These are phyloP conservation scores for Cladosporium sp. DNA, from an alignment of 2,329 filamentous ascomycete species.

Conservation along the genomic window DNA sequence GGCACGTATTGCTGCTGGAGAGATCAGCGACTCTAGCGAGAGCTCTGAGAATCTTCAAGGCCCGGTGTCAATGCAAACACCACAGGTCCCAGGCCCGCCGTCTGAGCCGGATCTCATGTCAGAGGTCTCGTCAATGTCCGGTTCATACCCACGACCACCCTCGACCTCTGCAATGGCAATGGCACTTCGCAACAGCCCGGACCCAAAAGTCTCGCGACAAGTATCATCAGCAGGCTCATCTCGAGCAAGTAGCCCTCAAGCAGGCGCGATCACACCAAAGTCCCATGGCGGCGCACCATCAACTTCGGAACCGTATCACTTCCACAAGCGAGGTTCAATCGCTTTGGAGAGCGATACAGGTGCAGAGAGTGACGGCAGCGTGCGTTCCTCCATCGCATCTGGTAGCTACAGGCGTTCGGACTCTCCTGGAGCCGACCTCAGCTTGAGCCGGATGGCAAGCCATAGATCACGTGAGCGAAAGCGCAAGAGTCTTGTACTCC, in stretches of 20 bases:
- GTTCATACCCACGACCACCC: conserved; percentile 48
- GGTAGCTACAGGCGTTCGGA: conserved; percentile 59
- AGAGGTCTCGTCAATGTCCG: conserved; percentile 52
- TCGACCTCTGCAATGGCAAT: conserved; percentile 48
- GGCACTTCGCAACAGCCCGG: conserved; percentile 50
- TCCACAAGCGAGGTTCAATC: conserved; percentile 70
- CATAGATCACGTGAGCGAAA: conserved; percentile 66
- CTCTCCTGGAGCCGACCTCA: conserved; percentile 82
- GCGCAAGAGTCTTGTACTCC: conserved; percentile 76
- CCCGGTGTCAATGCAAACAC: background rate
- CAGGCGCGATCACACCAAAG: conserved; percentile 76
- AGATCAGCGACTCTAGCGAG: conserved; percentile 66
- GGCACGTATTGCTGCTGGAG: conserved; percentile 76
- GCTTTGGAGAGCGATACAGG: conserved; percentile 76
- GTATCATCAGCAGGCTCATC: conserved; percentile 66
- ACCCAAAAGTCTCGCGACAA: conserved; percentile 43
- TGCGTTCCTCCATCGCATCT: conserved; percentile 70
- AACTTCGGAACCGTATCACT: conserved; percentile 43
- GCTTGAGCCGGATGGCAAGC: conserved; percentile 68
- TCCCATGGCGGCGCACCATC: conserved; percentile 60
- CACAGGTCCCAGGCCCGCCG: background rate
- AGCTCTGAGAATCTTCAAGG: conserved; percentile 8
- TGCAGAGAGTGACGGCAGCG: conserved; percentile 81
- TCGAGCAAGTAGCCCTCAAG: conserved; percentile 80
- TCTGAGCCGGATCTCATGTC: conserved; percentile 3